Evolutionary conservation across 2,329 filamentous ascomycete species (phyloP), one percentile per base, ranked within the genome.

Genomic region (Stagonosporopsis vannaccii): DNA sequence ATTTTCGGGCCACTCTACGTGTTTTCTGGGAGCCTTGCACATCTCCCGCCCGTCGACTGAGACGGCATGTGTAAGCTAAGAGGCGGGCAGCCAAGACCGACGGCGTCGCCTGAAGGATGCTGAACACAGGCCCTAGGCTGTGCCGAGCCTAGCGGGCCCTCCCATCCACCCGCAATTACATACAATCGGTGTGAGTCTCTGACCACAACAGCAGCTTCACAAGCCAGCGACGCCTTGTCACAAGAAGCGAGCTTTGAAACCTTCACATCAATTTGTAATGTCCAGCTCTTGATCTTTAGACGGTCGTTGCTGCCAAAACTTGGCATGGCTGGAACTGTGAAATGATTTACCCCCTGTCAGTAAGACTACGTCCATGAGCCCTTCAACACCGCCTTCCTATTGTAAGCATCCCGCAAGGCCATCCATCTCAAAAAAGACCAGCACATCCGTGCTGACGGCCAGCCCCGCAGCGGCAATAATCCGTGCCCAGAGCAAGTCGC

Each of bases 361-460:
- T 33, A 37, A 28, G 36, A 42, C 35, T 33, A 23, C 26, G 50
- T 35, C 33, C 25, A 8, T 32, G 19, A 49, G 25, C 35, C 25
- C 36, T 41, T 17, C 42, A 47, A 32, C 47, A 48, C 28, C 42
- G 48, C 47, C 48, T 51, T 51, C 47, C 43, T 48, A 43, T 39
- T 51, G 15, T 37, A 48, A 51, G 20, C 22, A 32, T 39, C 3
- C 22, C 17, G 37, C 37, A 33, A 44, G 47, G 47, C 53, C 33
- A 41, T 28, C 50, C 19, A 22, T 54, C 44, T 40, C 13, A 17
- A 40, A 49, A 49, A 49, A 33, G 30, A 49, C 17, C 55, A 41
- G 33, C 35, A 43, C 39, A 30, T 20, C 37, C 28, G 33, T 54
- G 50, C 55, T 53, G 50, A 58, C 50, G 32, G 47, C 30, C 47